Percentiles rank a stretch among this genome's conserved stretches.
Evolutionary conservation across 2,329 filamentous ascomycete genomes (phyloP).

Genomic region (Botrytis fabae): DNA sequence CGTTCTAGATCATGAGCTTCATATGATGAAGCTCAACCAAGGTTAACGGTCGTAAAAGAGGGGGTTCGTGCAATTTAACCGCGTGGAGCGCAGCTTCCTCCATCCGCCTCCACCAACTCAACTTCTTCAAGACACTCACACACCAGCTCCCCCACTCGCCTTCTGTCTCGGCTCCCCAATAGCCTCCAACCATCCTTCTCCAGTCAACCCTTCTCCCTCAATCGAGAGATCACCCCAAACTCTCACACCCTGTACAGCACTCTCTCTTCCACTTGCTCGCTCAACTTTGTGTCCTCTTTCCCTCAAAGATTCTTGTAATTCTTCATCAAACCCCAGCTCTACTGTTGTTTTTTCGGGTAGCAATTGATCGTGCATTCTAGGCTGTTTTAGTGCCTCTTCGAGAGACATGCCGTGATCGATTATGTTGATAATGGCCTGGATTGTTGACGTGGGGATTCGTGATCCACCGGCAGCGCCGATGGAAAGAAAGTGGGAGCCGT

Average conservation of each 20-base stretch:
- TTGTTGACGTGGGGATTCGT: slow-evolving; percentile 77
- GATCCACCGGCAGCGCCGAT: slow-evolving; percentile 79
- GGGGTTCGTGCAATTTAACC: slow-evolving; percentile 10
- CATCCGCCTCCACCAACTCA: not conserved
- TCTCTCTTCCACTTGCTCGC: slow-evolving; percentile 63
- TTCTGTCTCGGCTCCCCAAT: slow-evolving; percentile 73
- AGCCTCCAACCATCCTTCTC: slow-evolving; percentile 76
- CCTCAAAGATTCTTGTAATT: slow-evolving; percentile 62
- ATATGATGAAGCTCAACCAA: not conserved
- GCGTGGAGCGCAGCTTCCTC: slow-evolving; percentile 1
- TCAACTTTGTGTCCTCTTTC: slow-evolving; percentile 69
- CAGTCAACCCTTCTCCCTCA: slow-evolving; percentile 72
- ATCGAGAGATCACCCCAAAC: slow-evolving; percentile 69
- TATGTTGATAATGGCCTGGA: slow-evolving; percentile 72
- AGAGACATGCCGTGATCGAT: slow-evolving; percentile 64
- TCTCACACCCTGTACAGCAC: slow-evolving; percentile 70
- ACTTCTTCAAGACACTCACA: not conserved
- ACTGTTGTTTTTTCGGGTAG: slow-evolving; percentile 68
- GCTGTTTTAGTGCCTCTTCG: slow-evolving; percentile 61
- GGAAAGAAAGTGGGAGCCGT: slow-evolving; percentile 65
- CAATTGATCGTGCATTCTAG: slow-evolving; percentile 79
- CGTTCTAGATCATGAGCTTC: not conserved
- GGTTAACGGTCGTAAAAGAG: not conserved
- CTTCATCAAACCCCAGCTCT: slow-evolving; percentile 68
- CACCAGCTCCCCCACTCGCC: slow-evolving; percentile 47